Percentiles rank a stretch among this genome's conserved stretches.
These are phyloP conservation scores for Chalciporus chontae DNA, from an alignment of 768 basidiomycete genomes.

Conservation along the genomic window DNA sequence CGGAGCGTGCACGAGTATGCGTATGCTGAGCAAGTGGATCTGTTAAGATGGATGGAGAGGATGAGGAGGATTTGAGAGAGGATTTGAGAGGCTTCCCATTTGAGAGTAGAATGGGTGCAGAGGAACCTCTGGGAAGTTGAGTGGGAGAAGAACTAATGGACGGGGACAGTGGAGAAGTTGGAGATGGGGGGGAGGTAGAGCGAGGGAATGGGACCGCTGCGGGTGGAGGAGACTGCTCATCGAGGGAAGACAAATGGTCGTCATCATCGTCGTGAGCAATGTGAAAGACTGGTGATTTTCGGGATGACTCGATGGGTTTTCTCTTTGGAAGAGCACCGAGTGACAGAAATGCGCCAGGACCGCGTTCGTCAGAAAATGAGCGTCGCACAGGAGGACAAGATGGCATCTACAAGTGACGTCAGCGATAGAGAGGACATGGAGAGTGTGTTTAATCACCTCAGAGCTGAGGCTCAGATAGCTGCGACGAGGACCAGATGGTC, in stretches of 20 bases:
- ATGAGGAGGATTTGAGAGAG: conserved; percentile 60
- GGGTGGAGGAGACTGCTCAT: conserved; percentile 13
- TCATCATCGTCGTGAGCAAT: conserved; percentile 25
- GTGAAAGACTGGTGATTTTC: conserved; percentile 17
- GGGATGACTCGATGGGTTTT: conserved; percentile 16
- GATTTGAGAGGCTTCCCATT: conserved; percentile 88
- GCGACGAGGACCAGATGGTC: not conserved
- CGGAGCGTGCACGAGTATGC: conserved; percentile 44
- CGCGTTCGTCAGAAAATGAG: conserved; percentile 38
- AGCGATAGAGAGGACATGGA: not conserved
- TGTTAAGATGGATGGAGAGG: conserved; percentile 12
- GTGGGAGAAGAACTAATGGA: not conserved
- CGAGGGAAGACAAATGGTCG: conserved; percentile 12
- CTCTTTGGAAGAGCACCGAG: conserved; percentile 46
- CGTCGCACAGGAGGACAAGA: conserved; percentile 9
- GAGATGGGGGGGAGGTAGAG: conserved; percentile 17
- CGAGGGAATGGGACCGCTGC: conserved; percentile 42
- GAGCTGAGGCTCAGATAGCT: not conserved
- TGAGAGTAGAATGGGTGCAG: conserved; percentile 46
- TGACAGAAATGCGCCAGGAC: conserved; percentile 47
- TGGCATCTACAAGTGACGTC: conserved; percentile 17
- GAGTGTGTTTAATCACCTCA: not conserved
- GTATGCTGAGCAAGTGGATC: conserved; percentile 2
- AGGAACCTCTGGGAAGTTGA: conserved; percentile 33
- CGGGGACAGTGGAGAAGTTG: not conserved